These are phyloP conservation scores for Daedalea quercina DNA, from an alignment of 768 basidiomycete species.

Conservation along the genomic window DNA sequence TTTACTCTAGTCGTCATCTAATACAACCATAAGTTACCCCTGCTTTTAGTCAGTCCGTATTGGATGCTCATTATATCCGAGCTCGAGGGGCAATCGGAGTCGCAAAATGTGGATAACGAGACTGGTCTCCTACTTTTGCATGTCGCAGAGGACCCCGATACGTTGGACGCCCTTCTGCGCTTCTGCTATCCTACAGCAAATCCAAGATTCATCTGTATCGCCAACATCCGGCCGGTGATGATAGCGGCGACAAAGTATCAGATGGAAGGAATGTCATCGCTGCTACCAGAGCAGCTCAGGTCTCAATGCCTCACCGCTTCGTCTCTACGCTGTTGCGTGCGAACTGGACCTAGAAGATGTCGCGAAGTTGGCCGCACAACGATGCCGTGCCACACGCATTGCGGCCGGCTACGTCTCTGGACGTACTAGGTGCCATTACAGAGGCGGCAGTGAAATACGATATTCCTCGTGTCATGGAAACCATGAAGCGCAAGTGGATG, in stretches of 20 bases:
- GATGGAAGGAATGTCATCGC: conserved; percentile 5
- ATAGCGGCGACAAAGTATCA: conserved; percentile 15
- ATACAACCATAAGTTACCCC: too few relatives aligned
- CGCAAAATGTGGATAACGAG: conserved; percentile 4
- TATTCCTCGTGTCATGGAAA: background rate
- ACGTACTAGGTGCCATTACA: background rate
- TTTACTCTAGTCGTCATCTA: too few relatives aligned
- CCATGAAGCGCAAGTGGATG: background rate
- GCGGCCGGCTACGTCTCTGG: background rate
- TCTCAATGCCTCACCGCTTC: background rate
- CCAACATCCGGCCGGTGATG: conserved; percentile 8
- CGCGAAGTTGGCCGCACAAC: background rate
- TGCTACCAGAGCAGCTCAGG: background rate
- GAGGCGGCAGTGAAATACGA: background rate
- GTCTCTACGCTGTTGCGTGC: conserved; percentile 5
- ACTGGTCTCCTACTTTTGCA: conserved; percentile 9
- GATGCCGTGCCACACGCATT: background rate
- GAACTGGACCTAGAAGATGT: conserved; percentile 3
- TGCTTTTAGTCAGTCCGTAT: too few relatives aligned
- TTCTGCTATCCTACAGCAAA: conserved; percentile 14
- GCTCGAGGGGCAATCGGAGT: too few relatives aligned
- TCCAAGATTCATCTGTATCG: conserved; percentile 2
- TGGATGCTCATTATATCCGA: too few relatives aligned
- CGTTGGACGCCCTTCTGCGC: conserved; percentile 6
- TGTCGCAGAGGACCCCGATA: conserved; percentile 10